phyloP scores from a whole-genome alignment of 2,329 filamentous ascomycete species.

The Zasmidium angulare region DNA sequence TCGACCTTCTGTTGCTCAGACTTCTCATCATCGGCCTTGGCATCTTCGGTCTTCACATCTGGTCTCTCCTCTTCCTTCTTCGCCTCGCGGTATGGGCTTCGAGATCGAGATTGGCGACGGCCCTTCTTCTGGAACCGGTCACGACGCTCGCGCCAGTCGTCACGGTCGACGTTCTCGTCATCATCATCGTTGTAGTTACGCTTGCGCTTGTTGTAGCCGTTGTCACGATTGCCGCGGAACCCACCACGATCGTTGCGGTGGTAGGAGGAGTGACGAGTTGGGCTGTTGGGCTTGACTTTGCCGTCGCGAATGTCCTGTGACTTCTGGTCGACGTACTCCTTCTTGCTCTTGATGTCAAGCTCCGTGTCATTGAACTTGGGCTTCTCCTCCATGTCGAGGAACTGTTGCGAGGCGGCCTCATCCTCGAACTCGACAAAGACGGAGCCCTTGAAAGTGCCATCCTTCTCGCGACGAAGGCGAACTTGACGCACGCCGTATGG shows the following conservation, averaged over 20 bases:
- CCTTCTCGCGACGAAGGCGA: conserved; percentile 75
- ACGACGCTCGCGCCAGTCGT: conserved; percentile 26
- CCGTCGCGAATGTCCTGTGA: conserved; percentile 45
- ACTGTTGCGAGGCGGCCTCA: conserved; percentile 75
- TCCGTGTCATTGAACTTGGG: conserved; percentile 82
- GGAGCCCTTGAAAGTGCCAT: conserved; percentile 86
- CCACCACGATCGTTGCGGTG: conserved; percentile 38
- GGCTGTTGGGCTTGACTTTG: conserved; percentile 36
- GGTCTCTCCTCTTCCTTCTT: conserved; percentile 7
- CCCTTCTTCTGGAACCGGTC: conserved; percentile 24
- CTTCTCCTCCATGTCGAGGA: conserved; percentile 75
- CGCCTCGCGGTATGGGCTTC: conserved; percentile 17
- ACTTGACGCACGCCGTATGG: conserved; percentile 79
- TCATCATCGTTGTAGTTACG: conserved; percentile 22
- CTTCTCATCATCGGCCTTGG: background rate
- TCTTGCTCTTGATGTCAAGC: conserved; percentile 82
- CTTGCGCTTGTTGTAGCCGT: conserved; percentile 28
- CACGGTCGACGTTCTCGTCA: conserved; percentile 24
- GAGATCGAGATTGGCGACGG: conserved; percentile 14
- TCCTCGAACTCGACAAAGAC: conserved; percentile 90
- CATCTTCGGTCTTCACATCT: background rate
- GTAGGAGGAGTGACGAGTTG: conserved; percentile 31
- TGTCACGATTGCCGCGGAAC: conserved; percentile 31
- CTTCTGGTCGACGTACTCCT: conserved; percentile 67
- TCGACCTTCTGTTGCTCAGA: background rate